Base-by-base conservation (phyloP, 192 early-diverging fungal genomes). In the Chytriomyces confervae region DNA sequence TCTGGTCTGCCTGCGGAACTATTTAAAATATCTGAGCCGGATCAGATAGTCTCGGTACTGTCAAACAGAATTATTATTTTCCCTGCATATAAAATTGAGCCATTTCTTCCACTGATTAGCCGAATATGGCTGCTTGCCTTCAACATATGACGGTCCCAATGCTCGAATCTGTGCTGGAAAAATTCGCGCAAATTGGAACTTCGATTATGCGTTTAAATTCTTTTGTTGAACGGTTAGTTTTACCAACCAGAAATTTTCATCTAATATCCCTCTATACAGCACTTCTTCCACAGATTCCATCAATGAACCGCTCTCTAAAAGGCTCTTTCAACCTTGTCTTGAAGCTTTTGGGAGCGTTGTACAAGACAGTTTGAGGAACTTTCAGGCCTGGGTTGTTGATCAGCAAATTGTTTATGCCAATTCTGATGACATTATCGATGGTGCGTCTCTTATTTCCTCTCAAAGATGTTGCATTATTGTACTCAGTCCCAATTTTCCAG, bases 61-160 rank as follows among this genome's bases (percentile, higher is more conserved):
- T 36, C 2, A 36, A 36, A 36, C 36, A 36, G 36, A 1, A 50
- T 50, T 45, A 18, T 23, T 50, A 46, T 16, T 62, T 45, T 9
- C 16, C 16, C 11, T 61, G 29, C 5, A 11, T 7, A 44, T 29
- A 71, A 36, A 36, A 36, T 36, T 36, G 36, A 36, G 36, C 36
- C 23, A 18, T 24, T 53, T 20, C 69, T 60, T 71, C 51, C n/a
- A 60, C 20, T 46, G 18, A 5, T 23, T 5, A 77, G 76, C 76
- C 76, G 6, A 77, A 68, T 8, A 77, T 77, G 76, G 69, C 62
- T 68, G 76, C 76, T 45, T 69, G 51, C 44, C 29, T 77, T 36
- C n/a, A n/a, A 29, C 76, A 77, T 61, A 23, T 77, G 67, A 69
- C 76, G 6, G 68, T 62, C 10, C 29, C 36, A 23, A 70, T 49